Evolutionary conservation across 805 yeast genomes (phyloP).

Genomic region (Wickerhamiella bombiphila): DNA sequence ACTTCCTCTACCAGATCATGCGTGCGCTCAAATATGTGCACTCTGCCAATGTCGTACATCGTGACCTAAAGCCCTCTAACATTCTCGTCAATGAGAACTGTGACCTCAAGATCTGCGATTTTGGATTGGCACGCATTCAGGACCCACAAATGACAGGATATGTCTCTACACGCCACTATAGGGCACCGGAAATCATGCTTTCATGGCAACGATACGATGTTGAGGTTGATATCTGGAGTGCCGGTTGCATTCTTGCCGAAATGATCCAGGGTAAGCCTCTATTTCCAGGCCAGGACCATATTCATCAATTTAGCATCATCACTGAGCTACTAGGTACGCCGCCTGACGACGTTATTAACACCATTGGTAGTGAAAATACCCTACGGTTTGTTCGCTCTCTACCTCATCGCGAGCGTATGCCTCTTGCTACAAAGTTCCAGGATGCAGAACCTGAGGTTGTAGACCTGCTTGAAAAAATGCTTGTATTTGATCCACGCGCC

Average conservation of each 20-base stretch:
- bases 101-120: slow-evolving; percentile 81
- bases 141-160: slow-evolving; percentile 99
- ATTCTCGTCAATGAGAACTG: slow-evolving; percentile 79
- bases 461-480: slow-evolving; percentile 75
- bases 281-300: slow-evolving; percentile 97
- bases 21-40: slow-evolving; percentile 83
- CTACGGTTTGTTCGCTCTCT: slow-evolving; percentile 83
- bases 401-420: slow-evolving; percentile 86
- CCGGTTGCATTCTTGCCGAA: slow-evolving; percentile 93
- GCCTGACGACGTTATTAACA: slow-evolving; percentile 87
- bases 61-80: slow-evolving; percentile 72
- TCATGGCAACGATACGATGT: slow-evolving; percentile 97
- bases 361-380: slow-evolving; percentile 92
- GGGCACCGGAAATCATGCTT: slow-evolving; percentile 97
- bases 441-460: slow-evolving; percentile 55
- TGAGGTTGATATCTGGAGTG: slow-evolving; percentile 96
- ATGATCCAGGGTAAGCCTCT: slow-evolving; percentile 95
- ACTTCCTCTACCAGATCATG: slow-evolving; percentile 82
- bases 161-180: slow-evolving; percentile 86
- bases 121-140: slow-evolving; percentile 91
- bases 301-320: slow-evolving; percentile 92
- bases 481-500: slow-evolving; percentile 87
- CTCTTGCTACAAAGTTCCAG: slow-evolving; percentile 67
- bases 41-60: slow-evolving; percentile 81
- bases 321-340: slow-evolving; percentile 95